phyloP scores from a whole-genome alignment of 768 basidiomycete genomes.

The Psilocybe subaeruginosa region DNA sequence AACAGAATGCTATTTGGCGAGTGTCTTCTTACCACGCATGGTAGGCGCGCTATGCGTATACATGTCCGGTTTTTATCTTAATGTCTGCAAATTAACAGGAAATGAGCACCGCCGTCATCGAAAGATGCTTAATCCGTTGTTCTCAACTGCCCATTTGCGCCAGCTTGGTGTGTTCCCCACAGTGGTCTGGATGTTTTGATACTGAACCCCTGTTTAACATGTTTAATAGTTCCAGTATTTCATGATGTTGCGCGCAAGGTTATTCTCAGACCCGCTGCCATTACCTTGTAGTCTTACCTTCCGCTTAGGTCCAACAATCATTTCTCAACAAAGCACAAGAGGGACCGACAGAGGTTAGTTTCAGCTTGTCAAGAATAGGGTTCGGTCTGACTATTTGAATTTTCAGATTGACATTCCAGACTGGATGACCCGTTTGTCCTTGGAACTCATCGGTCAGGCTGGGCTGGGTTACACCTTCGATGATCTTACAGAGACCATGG shows the following conservation, averaged over 20 bases:
- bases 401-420: constrained; percentile 35
- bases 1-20: constrained; percentile 25
- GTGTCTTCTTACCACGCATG: constrained; percentile 26
- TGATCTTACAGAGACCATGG: constrained; percentile 33
- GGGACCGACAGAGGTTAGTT: constrained; percentile 33
- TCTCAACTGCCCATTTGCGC: constrained; percentile 44
- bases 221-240: constrained; percentile 34
- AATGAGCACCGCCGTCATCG: constrained; percentile 45
- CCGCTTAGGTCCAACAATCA: constrained; percentile 28
- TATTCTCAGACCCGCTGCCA: background rate
- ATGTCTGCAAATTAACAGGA: constrained; percentile 25
- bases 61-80: background rate
- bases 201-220: constrained; percentile 7
- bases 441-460: constrained; percentile 53
- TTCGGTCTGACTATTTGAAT: too few species aligned
- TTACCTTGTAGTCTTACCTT: background rate
- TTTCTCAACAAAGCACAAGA: constrained; percentile 28
- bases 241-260: constrained; percentile 34
- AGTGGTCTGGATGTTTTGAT: background rate
- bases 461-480: constrained; percentile 52
- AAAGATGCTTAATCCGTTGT: constrained; percentile 50
- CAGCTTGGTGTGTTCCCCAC: constrained; percentile 24
- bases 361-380: too few species aligned
- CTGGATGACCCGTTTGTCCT: constrained; percentile 46
- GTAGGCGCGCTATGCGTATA: constrained; percentile 10